These are phyloP conservation scores for Mucor irregularis DNA, from an alignment of 371 early-diverging fungal species.

Conservation along the genomic window DNA sequence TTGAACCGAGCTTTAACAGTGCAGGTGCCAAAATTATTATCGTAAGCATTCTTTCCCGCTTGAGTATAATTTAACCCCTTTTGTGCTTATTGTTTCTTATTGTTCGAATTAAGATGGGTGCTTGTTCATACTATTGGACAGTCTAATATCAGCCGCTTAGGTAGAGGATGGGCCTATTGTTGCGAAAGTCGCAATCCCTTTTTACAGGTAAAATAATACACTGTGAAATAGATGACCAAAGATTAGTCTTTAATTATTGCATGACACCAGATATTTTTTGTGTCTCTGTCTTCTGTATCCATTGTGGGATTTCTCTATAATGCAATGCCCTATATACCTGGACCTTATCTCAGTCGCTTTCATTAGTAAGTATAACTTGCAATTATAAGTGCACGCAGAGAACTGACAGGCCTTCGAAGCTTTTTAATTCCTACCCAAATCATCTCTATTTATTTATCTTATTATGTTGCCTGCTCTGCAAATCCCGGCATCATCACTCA, in stretches of 20 bases:
- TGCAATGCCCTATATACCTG: constrained; percentile 44
- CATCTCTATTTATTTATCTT: constrained; percentile 54
- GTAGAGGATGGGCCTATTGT: constrained; percentile 36
- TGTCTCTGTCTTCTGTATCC: constrained; percentile 28
- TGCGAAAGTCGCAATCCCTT: constrained; percentile 52
- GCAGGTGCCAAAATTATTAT: constrained; percentile 18
- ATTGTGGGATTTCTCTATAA: constrained; percentile 29
- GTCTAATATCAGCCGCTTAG: constrained; percentile 21
- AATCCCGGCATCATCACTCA: constrained; percentile 68
- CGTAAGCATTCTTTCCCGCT: constrained; percentile 28
- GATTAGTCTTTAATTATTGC: not conserved
- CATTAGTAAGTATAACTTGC: constrained; percentile 27
- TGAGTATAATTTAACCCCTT: too few relatives aligned
- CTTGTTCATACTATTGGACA: constrained; percentile 25
- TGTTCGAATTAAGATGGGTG: too few relatives aligned
- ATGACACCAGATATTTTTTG: constrained; percentile 32
- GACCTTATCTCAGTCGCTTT: constrained; percentile 31
- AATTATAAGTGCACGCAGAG: not conserved
- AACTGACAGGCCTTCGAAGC: constrained; percentile 17
- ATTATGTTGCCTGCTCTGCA: constrained; percentile 57
- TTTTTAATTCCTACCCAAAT: constrained; percentile 56
- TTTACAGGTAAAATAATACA: constrained; percentile 32
- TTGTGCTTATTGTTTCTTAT: too few relatives aligned
- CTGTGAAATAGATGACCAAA: not conserved
- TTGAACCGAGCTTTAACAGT: constrained; percentile 26